phyloP scores from a whole-genome alignment of 2,329 filamentous ascomycete genomes.

The Chaetothyriales sp. region DNA sequence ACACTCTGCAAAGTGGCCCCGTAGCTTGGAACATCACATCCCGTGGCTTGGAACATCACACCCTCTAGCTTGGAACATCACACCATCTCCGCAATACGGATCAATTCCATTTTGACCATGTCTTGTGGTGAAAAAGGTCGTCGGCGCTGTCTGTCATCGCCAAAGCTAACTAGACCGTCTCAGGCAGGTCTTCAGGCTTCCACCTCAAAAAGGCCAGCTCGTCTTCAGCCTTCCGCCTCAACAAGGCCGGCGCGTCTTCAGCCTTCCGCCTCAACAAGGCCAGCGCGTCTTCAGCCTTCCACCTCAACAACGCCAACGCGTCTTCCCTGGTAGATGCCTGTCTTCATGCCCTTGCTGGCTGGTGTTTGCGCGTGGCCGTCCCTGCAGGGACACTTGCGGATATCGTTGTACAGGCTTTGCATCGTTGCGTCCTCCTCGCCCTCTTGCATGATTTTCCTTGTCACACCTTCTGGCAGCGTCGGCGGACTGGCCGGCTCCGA shows the following conservation, averaged over 20 bases:
- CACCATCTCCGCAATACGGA: too few species aligned
- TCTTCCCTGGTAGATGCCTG: not conserved
- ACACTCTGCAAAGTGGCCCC: too few species aligned
- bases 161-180: too few species aligned
- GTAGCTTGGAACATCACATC: too few species aligned
- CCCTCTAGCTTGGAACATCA: too few species aligned
- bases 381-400: slow-evolving; percentile 9
- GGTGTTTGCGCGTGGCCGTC: not conserved
- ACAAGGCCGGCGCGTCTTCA: too few species aligned
- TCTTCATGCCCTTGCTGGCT: not conserved
- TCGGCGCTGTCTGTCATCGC: too few species aligned
- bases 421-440: slow-evolving; percentile 11
- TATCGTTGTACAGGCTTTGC: slow-evolving; percentile 9
- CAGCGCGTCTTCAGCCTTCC: not conserved
- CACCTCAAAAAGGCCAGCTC: not conserved
- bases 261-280: not conserved
- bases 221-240: too few species aligned
- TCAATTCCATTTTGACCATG: too few species aligned
- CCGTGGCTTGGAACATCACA: too few species aligned
- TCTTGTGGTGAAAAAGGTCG: too few species aligned
- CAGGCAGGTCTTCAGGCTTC: too few species aligned
- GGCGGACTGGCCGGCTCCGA: slow-evolving; percentile 9
- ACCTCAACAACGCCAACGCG: not conserved
- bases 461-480: slow-evolving; percentile 9
- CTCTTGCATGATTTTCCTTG: slow-evolving; percentile 7